These are phyloP conservation scores for Yamadazyma dushanensis DNA, from an alignment of 1,139 yeast species.

Conservation along the genomic window DNA sequence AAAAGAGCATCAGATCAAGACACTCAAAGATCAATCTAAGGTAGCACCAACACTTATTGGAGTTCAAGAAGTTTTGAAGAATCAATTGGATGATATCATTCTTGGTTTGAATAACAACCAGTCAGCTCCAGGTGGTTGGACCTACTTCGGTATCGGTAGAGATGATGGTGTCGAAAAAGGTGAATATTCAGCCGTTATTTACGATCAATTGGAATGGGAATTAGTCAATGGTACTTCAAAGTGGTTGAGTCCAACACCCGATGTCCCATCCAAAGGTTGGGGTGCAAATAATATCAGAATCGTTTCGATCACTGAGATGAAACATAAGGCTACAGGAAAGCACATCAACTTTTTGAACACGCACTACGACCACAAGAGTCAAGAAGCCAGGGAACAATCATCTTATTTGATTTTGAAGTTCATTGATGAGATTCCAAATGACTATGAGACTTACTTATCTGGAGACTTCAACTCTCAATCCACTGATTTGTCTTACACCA, in stretches of 20 bases:
- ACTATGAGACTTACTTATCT: slow-evolving; percentile 36
- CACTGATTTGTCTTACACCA: slow-evolving; percentile 19
- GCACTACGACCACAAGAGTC: slow-evolving; percentile 44
- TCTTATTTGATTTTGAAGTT: slow-evolving; percentile 32
- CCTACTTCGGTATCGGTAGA: slow-evolving; percentile 48
- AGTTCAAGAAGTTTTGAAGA: slow-evolving; percentile 29
- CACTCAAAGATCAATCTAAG: slow-evolving; percentile 12
- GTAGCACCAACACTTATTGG: slow-evolving; percentile 28
- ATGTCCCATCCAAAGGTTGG: slow-evolving; percentile 39
- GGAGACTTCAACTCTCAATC: slow-evolving; percentile 18
- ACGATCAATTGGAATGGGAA: slow-evolving; percentile 29
- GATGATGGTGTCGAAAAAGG: slow-evolving; percentile 46
- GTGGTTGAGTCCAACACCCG: slow-evolving; percentile 48
- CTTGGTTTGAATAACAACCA: slow-evolving; percentile 19
- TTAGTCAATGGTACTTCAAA: slow-evolving; percentile 36
- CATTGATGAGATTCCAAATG: slow-evolving; percentile 27
- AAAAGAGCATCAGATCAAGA: slow-evolving; percentile 20
- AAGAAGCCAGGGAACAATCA: slow-evolving; percentile 34
- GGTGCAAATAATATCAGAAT: slow-evolving; percentile 46
- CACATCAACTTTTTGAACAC: slow-evolving; percentile 38
- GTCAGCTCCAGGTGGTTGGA: slow-evolving; percentile 24
- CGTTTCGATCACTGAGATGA: slow-evolving; percentile 39
- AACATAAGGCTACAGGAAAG: slow-evolving; percentile 22
- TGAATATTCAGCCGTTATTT: slow-evolving; percentile 49
- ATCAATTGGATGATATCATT: slow-evolving; percentile 28